These are phyloP conservation scores for Pichia scutulata DNA, from an alignment of 805 yeast genomes.

Conservation along the genomic window DNA sequence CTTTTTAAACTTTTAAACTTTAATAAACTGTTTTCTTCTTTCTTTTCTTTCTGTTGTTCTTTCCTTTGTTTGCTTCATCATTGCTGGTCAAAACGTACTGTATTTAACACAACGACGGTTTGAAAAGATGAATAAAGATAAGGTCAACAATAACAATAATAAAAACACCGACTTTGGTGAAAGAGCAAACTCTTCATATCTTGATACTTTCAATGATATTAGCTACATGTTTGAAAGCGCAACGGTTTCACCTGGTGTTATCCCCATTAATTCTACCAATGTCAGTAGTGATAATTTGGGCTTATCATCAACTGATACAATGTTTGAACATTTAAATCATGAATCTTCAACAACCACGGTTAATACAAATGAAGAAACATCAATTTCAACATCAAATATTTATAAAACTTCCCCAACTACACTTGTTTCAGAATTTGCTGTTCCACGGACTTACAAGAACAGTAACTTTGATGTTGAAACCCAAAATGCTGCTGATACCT, in stretches of 20 bases:
- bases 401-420: background rate
- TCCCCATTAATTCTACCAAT: background rate
- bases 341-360: background rate
- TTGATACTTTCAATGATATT: background rate
- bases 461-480: background rate
- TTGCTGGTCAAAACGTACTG: background rate
- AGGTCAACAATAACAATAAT: background rate
- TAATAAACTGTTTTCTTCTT: too few species aligned
- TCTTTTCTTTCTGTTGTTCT: background rate
- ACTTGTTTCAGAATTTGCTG: background rate
- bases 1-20: too few species aligned
- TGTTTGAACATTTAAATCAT: background rate
- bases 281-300: background rate
- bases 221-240: background rate
- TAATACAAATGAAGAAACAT: background rate
- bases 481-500: background rate
- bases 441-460: background rate
- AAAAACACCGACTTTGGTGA: background rate
- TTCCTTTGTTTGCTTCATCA: background rate
- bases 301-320: background rate
- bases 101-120: too few species aligned
- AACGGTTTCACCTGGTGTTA: background rate
- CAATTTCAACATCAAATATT: background rate
- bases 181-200: background rate
- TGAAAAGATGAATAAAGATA: background rate